These are phyloP conservation scores for Apophysomyces variabilis DNA, from an alignment of 371 early-diverging fungal species.

Conservation along the genomic window DNA sequence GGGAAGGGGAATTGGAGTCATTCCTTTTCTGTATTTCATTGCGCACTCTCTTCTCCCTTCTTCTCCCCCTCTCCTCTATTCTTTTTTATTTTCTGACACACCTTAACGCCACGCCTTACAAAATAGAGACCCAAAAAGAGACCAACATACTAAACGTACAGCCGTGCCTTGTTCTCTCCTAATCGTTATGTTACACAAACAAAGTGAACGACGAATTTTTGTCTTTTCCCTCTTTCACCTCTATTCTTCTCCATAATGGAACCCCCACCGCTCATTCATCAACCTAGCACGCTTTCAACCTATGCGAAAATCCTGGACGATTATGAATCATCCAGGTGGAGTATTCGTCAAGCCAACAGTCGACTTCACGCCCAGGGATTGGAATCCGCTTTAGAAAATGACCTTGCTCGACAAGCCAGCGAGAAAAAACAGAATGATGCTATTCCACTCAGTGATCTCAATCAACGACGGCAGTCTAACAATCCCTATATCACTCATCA, in stretches of 20 bases:
- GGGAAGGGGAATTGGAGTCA: too few species aligned
- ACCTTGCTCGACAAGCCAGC: slow-evolving; percentile 36
- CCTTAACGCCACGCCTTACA: neutral
- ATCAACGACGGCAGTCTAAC: slow-evolving; percentile 23
- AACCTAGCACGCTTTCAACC: slow-evolving; percentile 24
- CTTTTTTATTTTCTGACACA: too few species aligned
- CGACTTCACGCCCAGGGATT: slow-evolving; percentile 36
- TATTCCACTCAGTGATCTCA: slow-evolving; percentile 38
- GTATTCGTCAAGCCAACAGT: slow-evolving; percentile 55
- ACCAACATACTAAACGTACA: neutral
- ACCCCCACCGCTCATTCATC: slow-evolving; percentile 21
- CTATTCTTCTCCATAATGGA: slow-evolving; percentile 1
- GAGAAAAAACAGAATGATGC: slow-evolving; percentile 27
- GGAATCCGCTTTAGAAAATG: slow-evolving; percentile 43
- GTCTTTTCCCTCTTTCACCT: neutral
- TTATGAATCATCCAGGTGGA: slow-evolving; percentile 32
- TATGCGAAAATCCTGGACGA: slow-evolving; percentile 28
- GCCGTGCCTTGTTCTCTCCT: neutral
- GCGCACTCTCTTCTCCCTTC: too few species aligned
- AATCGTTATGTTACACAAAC: slow-evolving; percentile 2
- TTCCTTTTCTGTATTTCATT: too few species aligned
- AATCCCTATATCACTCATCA: slow-evolving; percentile 36
- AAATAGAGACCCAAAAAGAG: neutral
- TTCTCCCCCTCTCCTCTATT: too few species aligned
- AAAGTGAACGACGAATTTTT: neutral